These are phyloP conservation scores for Beta corolliflora DNA, from an alignment of 179 eudicot genomes.

Conservation along the genomic window DNA sequence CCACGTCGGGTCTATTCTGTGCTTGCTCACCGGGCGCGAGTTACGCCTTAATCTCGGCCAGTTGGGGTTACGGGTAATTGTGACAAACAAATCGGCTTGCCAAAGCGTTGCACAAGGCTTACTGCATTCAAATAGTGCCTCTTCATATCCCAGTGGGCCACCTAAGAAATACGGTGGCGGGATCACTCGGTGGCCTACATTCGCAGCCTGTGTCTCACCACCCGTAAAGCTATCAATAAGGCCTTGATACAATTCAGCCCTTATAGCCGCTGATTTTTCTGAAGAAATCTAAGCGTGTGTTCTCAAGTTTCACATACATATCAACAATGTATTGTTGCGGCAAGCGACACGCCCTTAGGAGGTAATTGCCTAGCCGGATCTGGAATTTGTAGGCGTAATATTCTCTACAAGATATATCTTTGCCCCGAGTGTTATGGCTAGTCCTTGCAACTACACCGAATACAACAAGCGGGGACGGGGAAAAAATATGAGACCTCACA, in stretches of 20 bases:
- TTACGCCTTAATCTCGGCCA: conserved; percentile 17
- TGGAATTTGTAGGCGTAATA: neutral
- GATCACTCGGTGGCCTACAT: neutral
- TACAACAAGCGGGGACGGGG: neutral
- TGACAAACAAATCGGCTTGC: conserved; percentile 11
- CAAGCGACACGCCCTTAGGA: neutral
- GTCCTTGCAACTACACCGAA: neutral
- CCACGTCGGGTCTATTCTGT: conserved; percentile 26
- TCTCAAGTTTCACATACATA: conserved; percentile 14
- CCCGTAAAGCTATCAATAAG: neutral
- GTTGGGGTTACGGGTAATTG: conserved; percentile 23
- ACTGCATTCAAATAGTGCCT: conserved; percentile 13
- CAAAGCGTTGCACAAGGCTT: neutral
- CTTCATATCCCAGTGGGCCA: neutral
- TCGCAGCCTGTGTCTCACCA: neutral
- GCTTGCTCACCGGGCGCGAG: neutral
- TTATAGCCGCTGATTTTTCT: neutral
- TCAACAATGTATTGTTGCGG: conserved; percentile 21
- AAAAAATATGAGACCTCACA: too few relatives aligned
- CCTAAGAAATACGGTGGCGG: neutral
- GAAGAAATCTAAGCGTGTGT: conserved; percentile 6
- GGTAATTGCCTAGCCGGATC: neutral
- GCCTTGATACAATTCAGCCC: neutral
- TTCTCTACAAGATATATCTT: too few relatives aligned
- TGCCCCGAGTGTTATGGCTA: neutral